These are phyloP conservation scores for Schoenoplectus triqueter DNA, from an alignment of 202 grass and related monocot species.

Conservation along the genomic window DNA sequence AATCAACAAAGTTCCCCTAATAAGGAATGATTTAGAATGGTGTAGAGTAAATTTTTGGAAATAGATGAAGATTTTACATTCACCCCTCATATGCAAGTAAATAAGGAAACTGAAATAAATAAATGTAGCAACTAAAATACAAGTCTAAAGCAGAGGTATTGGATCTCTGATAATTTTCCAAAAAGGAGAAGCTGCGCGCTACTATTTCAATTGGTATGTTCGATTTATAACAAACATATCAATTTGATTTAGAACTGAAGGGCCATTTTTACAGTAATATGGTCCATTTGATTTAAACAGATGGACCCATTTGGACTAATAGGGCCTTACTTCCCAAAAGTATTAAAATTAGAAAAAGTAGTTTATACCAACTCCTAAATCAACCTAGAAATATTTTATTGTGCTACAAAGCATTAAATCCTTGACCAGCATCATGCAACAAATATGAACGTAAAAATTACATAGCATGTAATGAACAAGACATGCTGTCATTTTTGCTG, in stretches of 20 bases:
- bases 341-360: too few relatives aligned
- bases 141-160: neutral
- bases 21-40: neutral
- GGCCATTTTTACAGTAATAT: too few relatives aligned
- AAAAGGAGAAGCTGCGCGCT: too few relatives aligned
- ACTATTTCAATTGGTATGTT: too few relatives aligned
- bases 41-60: neutral
- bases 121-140: neutral
- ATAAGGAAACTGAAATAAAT: neutral
- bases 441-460: neutral
- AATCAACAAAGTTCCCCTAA: neutral
- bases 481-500: neutral
- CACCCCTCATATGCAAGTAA: neutral
- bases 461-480: neutral
- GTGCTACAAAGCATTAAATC: neutral
- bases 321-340: too few relatives aligned
- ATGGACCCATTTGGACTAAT: too few relatives aligned
- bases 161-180: too few relatives aligned
- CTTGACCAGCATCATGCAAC: neutral
- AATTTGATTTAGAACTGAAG: too few relatives aligned
- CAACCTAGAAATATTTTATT: constrained; percentile 1
- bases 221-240: too few relatives aligned
- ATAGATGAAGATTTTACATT: neutral
- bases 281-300: too few relatives aligned
- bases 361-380: neutral